A percentile compares a stretch with the other conserved stretches of the same genome.
Conservation (phyloP, 148 eudicot genomes). For the Linanthus parryae region DNA sequence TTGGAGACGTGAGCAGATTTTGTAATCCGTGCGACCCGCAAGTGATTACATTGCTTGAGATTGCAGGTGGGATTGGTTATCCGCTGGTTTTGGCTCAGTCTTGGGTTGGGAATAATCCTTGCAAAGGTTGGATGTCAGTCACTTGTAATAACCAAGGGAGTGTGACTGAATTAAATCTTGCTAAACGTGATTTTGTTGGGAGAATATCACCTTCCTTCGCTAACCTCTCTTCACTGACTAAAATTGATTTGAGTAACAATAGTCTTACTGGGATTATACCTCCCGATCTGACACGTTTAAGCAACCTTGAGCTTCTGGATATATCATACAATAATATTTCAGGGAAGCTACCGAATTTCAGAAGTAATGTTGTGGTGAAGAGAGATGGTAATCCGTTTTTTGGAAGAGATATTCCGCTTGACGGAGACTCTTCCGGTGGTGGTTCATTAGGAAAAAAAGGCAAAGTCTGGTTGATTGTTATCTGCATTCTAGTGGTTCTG, state of each 20-base stretch:
- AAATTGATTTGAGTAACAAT: constrained; percentile 39
- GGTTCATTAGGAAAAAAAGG: constrained; percentile 13
- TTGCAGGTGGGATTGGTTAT: constrained; percentile 40
- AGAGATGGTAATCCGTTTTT: constrained; percentile 36
- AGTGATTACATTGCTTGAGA: constrained; percentile 40
- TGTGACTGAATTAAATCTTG: constrained; percentile 35
- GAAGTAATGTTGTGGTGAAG: constrained; percentile 21
- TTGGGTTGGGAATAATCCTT: constrained; percentile 61
- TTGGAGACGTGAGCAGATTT: constrained; percentile 37
- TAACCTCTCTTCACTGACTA: constrained; percentile 31
- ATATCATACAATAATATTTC: constrained; percentile 53
- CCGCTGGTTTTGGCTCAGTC: constrained; percentile 45
- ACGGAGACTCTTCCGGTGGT: neutral
- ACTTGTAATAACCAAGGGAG: constrained; percentile 31
- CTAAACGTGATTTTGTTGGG: constrained; percentile 36
- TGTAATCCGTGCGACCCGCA: constrained; percentile 57
- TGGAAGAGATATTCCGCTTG: constrained; percentile 13
- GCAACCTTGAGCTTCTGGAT: constrained; percentile 32
- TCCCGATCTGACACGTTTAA: constrained; percentile 26
- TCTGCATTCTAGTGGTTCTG: constrained; percentile 11
- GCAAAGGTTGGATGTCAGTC: constrained; percentile 38
- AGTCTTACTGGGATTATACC: constrained; percentile 50
- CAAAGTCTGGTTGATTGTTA: constrained; percentile 4
- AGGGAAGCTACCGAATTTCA: constrained; percentile 43
- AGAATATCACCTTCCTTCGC: constrained; percentile 48